Conservation (phyloP, 352 stramenopile genomes). For the Globisporangium radiosum region DNA sequence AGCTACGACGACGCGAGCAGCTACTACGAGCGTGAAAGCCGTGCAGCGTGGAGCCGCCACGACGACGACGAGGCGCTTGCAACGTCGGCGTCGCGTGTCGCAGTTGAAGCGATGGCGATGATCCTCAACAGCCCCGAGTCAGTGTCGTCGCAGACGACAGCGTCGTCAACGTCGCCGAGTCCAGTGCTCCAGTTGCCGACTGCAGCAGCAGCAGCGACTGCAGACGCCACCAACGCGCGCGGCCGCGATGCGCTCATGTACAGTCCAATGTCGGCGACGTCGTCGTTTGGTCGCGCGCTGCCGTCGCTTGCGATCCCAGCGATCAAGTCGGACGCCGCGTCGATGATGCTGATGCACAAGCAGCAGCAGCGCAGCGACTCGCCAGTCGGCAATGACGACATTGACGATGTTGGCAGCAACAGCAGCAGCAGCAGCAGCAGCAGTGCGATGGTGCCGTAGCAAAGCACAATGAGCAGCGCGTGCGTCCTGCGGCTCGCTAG, state of each 20-base stretch:
- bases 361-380: not conserved
- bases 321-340: conserved; percentile 1
- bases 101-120: conserved; percentile 59
- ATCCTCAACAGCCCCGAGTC: conserved; percentile 58
- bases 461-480: too few species aligned
- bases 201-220: not conserved
- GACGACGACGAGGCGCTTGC: conserved; percentile 2
- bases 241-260: conserved; percentile 11
- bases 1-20: not conserved
- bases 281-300: conserved; percentile 14
- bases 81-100: conserved; percentile 17
- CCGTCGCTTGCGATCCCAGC: conserved; percentile 14
- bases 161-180: not conserved
- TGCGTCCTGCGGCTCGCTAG: too few species aligned
- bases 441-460: not conserved
- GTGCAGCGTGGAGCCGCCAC: conserved; percentile 29
- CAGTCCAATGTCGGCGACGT: conserved; percentile 14
- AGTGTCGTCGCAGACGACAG: conserved; percentile 4
- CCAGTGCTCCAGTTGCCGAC: not conserved
- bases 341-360: not conserved
- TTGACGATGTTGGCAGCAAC: not conserved
- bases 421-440: not conserved
- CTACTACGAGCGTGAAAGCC: not conserved
- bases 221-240: not conserved
- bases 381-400: not conserved